Base-by-base conservation (phyloP, 23 red algal species). In the Chondrus crispus region DNA sequence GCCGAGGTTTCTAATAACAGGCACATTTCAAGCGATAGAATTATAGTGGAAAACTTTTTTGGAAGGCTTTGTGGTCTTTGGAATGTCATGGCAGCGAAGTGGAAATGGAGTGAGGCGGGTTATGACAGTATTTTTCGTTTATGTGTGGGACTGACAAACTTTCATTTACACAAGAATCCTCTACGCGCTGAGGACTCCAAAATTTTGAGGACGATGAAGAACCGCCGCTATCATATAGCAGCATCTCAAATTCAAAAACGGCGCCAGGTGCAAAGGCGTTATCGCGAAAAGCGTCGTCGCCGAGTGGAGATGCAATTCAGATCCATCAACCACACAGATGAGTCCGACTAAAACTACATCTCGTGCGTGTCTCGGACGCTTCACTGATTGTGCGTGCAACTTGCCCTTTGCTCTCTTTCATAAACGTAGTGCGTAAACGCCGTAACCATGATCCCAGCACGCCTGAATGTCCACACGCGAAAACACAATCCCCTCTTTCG, bases 61-160 rank as follows among this genome's bases (percentile, higher is more conserved):
- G 77, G 77, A 53, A 5, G 77, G 39, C 5, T 82, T 7, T 11
- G 6, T 5, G n/a, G 42, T 82, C 16, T 60, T 6, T 82, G 5
- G 19, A 26, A n/a, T 53, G 5, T 82, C 3, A 54, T 82, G 50
- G 39, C 47, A 13, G 46, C 7, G 9, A 82, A 82, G 46, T 52
- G 46, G 39, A 5, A 49, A 52, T 82, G 45, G 41, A 24, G 24
- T 30, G 51, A 82, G 46, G 22, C 26, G n/a, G 9, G 24, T 13
- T 53, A 82, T 53, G 28, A 82, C 7, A 7, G 30, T 10, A 29
- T 82, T 82, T 54, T 82, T 53, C 77, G 46, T 18, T 82, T 82
- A 3, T 43, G 36, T 33, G 5, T 54, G 19, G 77, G 46, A 5
- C 5, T 82, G 5, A 82, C 24, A n/a, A 82, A 82, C 38, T 14